Evolutionary conservation across 768 basidiomycete species (phyloP).

Genomic region (Boletus reticulatus): DNA sequence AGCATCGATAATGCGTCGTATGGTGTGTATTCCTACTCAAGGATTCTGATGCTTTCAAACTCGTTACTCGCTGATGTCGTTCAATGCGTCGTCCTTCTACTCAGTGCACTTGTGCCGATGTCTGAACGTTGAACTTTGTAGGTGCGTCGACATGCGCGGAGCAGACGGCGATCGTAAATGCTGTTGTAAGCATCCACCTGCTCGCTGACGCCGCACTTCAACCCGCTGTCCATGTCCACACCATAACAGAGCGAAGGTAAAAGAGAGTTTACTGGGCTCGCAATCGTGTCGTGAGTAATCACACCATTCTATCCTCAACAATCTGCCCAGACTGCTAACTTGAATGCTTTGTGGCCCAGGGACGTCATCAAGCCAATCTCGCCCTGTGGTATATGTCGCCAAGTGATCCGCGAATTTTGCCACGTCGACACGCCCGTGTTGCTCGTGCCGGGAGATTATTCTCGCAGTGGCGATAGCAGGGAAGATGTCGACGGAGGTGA

Average conservation of each 20-base stretch:
- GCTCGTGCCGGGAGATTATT: conserved; percentile 57
- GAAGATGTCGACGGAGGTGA: background rate
- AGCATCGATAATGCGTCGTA: conserved; percentile 95
- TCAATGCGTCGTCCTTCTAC: background rate
- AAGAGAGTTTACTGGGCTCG: conserved; percentile 67
- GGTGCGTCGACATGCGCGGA: conserved; percentile 93
- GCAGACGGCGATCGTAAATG: conserved; percentile 86
- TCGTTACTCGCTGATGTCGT: background rate
- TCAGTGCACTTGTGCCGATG: background rate
- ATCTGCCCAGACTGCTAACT: background rate
- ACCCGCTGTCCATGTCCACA: background rate
- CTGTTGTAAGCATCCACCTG: conserved; percentile 60
- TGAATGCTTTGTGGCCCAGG: conserved; percentile 34
- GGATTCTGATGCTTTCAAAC: background rate
- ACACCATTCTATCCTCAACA: too few species aligned
- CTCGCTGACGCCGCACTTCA: background rate
- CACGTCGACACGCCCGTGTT: conserved; percentile 67
- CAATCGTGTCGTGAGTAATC: conserved; percentile 65
- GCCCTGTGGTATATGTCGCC: conserved; percentile 93
- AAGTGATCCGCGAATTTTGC: conserved; percentile 87
- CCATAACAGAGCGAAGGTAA: conserved; percentile 71
- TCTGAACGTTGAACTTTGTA: conserved; percentile 25
- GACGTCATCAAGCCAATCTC: conserved; percentile 71
- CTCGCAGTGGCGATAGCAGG: background rate
- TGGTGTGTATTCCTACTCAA: conserved; percentile 44